Evolutionary conservation across 2,329 filamentous ascomycete genomes (phyloP), one percentile per base, ranked within the genome.

Genomic region (Canariomyces notabilis): DNA sequence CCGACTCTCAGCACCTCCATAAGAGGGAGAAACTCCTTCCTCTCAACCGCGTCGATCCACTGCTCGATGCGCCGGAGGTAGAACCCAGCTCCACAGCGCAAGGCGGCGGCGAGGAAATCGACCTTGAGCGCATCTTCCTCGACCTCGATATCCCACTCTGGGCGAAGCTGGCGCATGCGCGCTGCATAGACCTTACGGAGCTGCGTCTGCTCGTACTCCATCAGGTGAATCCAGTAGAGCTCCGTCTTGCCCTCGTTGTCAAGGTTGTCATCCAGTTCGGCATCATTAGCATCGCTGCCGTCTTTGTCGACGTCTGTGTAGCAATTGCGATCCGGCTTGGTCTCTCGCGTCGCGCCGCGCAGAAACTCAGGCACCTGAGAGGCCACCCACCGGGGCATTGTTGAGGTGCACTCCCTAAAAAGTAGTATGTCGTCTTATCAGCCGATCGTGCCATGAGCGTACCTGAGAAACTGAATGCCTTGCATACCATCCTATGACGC

Each of bases 191-290:
- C 52, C 34, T 61, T 59, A 2, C 65, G 58, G 38, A 71, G 48
- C 20, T 56, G 55, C 5, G 68, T 71, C 39, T 57, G 44, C 51
- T 71, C 67, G 47, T 65, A 70, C 21, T 70, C 61, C 56, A 63
- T 60, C 9, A 62, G 26, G 42, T 70, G 64, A 7, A 63, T 57
- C 60, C 61, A 69, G 49, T 67, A 71, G 14, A 70, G 54, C 7
- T 51, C 51, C 31, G 60, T 59, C 47, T 67, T 66, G 4, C 64
- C 66, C 42, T 70, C 65, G 23, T 64, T 67, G 26, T 69, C 65
- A n/a, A 67, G 47, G 18, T 46, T 40, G 34, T 63, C 52, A 7
- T 47, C 45, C 3, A 54, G 37, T 6, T 46, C 48, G 20, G 36
- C 39, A 2, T 22, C 38, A 6, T 42, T n/a, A 1, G 35, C 36